Base-by-base conservation (phyloP, 345 rosid species). In the Pseudoturritis turrita region DNA sequence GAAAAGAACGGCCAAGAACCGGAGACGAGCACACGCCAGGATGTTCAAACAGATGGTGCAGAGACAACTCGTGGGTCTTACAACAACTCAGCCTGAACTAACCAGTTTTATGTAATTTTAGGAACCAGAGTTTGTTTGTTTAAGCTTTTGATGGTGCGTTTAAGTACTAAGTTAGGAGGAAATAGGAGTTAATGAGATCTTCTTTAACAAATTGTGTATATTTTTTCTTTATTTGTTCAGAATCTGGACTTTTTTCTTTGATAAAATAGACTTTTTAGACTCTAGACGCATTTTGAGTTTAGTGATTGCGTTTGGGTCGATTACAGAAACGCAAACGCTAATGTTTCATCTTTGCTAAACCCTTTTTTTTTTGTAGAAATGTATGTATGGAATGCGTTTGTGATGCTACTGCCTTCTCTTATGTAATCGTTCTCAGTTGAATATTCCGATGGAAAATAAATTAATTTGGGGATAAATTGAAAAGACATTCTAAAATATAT, bases 1-100 rank as follows among this genome's bases (percentile, higher is more conserved):
- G 81, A 81, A 50, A 82, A 79, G 75, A 82, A 79, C n/a, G 85
- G 74, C 36, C 83, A 82, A 74, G 75, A 54, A 69, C 70, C 70
- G 36, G 71, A 53, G 68, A 33, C 50, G 15, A 86, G 72, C 11
- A 19, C 54, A 47, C 61, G 9, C 67, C 62, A 67, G 26, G 73
- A 50, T 59, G 62, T 73, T 75, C 9, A 33, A 33, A 33, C 37
- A 33, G 37, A 33, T 33, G 37, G 37, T 33, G 73, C 83, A 49
- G 68, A 77, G 80, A 67, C 57, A 59, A 52, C 65, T 51, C 53
- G 37, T 66, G 80, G 70, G 78, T 83, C 62, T 11, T 40, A 23
- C 73, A 41, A 74, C 68, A 74, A 68, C 56, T 33, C 56, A 60
- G 23, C 68, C 6, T 74, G 54, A 59, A 46, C 59, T 65, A 73